phyloP scores from a whole-genome alignment of 129 eudicot species.

The Sambucus nigra region DNA sequence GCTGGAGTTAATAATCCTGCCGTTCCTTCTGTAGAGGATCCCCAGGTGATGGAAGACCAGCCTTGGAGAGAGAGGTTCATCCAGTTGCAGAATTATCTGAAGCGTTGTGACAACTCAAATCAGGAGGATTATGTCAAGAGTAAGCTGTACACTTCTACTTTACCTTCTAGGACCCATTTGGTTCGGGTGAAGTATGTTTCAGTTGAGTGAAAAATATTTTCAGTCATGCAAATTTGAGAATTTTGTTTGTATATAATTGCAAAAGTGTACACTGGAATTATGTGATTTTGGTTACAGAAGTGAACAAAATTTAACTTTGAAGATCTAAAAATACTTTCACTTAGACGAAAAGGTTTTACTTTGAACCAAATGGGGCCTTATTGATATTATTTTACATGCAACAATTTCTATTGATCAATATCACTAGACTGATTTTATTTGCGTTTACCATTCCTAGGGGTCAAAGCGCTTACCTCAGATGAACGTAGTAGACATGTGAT shows the following conservation, averaged over 20 bases:
- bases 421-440: not conserved
- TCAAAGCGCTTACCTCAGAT: conserved; percentile 26
- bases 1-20: not conserved
- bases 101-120: conserved; percentile 26
- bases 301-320: no score
- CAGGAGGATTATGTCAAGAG: conserved; percentile 32
- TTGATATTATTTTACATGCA: not conserved
- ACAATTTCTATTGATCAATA: not conserved
- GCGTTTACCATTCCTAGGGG: conserved; percentile 17
- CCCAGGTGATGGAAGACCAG: conserved; percentile 11
- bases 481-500: conserved; percentile 32
- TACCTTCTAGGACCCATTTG: no score
- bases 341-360: no score
- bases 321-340: no score
- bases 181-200: not conserved
- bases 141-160: conserved; percentile 10
- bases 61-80: conserved; percentile 28
- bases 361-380: no score
- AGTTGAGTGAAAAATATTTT: no score
- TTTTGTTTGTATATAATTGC: no score
- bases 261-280: no score
- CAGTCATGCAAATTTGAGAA: no score
- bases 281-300: no score
- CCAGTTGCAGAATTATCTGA: conserved; percentile 30
- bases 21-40: conserved; percentile 9